Base-by-base conservation (phyloP, 805 yeast species). In the Danielozyma ontarioensis region DNA sequence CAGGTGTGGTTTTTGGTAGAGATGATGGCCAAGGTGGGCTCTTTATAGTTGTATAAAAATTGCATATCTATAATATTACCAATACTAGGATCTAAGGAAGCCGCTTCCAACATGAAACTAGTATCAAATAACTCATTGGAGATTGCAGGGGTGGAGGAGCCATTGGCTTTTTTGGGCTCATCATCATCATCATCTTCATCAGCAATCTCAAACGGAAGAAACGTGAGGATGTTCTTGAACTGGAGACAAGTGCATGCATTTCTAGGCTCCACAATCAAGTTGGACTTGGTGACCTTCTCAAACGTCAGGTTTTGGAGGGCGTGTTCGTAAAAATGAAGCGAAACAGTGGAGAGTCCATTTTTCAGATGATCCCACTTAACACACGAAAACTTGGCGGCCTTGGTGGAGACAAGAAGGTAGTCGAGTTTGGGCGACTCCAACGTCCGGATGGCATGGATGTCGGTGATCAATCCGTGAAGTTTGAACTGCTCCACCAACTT, bases 291-390 rank as follows among this genome's bases (percentile, higher is more conserved):
- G 41, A 46, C 46, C 48, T 57, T 57, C 33, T 70, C 76, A 30
- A 70, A 61, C 2, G 78, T 69, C 8, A 68, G 48, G 22, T 69
- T 64, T 27, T 70, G 71, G 32, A 87, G 64, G 17, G 76, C 75
- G 28, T 76, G 74, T 46, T 90, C 97, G 55, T 89, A 93, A 53
- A 74, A 87, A 59, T 93, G 98, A 32, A 93, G 62, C 32, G 95
- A 83, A 1, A 77, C 70, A 0, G 96, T 85, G 17, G 72, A 64
- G n/a, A 90, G 64, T 1, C 72, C 47, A 42, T 76, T 67, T n/a
- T 46, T 51, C 3, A 49, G 55, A 3, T 57, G 54, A 47, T 87
- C 81, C 85, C 95, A 93, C 35, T 70, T 69, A 18, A 90, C 57
- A 13, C 89, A 58, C 0, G 94, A 83, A 25, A 88, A 48, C 52